These are phyloP conservation scores for Cenchrus americanus DNA, from an alignment of 176 grass and related monocot species.

Conservation along the genomic window DNA sequence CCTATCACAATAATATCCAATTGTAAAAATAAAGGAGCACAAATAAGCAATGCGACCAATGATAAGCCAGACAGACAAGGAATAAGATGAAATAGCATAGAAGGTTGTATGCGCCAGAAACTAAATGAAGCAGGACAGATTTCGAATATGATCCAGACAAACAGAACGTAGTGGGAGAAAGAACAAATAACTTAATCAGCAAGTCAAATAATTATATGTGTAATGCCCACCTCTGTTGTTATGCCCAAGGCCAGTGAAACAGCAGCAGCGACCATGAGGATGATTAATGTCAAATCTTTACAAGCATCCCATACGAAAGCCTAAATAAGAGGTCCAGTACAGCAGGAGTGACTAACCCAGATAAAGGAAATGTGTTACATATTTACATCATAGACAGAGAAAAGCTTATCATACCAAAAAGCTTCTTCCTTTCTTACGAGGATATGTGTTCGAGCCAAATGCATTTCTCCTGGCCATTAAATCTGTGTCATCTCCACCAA, in stretches of 20 bases:
- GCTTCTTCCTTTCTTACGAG: constrained; percentile 87
- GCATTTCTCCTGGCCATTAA: constrained; percentile 55
- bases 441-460: constrained; percentile 90
- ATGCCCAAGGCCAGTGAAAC: constrained; percentile 93
- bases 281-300: constrained; percentile 88
- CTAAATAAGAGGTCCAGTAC: constrained; percentile 44
- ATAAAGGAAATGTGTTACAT: not conserved
- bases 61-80: not conserved
- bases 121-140: not conserved
- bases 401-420: constrained; percentile 58
- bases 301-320: constrained; percentile 93
- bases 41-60: not conserved
- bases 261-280: constrained; percentile 93
- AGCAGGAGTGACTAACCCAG: constrained; percentile 8
- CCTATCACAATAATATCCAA: constrained; percentile 44
- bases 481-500: constrained; percentile 64
- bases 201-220: not conserved
- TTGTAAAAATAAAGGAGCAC: not conserved
- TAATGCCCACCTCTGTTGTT: constrained; percentile 73
- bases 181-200: not conserved
- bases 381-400: not conserved
- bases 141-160: not conserved
- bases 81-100: not conserved
- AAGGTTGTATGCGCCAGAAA: not conserved
- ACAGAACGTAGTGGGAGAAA: not conserved